These are phyloP conservation scores for Poa pratensis DNA, from an alignment of 176 grass and related monocot species.

Conservation along the genomic window DNA sequence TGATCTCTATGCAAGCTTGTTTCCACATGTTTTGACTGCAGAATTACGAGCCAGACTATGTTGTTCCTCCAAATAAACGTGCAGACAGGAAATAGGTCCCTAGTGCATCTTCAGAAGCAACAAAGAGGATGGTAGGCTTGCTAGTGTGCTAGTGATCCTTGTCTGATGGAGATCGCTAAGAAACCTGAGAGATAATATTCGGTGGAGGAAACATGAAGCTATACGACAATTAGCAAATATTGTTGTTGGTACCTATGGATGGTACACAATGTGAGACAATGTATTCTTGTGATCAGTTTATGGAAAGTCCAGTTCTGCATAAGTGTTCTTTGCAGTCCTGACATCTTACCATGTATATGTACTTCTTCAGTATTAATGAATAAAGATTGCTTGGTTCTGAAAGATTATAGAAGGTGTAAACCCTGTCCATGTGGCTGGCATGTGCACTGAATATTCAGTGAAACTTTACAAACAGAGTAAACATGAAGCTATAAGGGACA, in stretches of 20 bases:
- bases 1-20: too few species aligned
- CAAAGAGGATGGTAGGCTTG: background rate
- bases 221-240: background rate
- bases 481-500: too few species aligned
- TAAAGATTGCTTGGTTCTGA: background rate
- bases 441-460: background rate
- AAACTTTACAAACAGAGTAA: background rate
- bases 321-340: background rate
- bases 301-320: background rate
- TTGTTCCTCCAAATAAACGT: too few species aligned
- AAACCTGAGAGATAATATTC: too few species aligned
- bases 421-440: too few species aligned
- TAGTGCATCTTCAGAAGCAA: background rate
- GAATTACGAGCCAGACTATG: too few species aligned
- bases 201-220: background rate
- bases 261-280: background rate
- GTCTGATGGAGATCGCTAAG: conserved; percentile 30
- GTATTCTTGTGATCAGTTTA: background rate
- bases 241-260: background rate
- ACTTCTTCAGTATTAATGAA: background rate
- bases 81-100: background rate
- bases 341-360: background rate
- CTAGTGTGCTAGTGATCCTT: conserved; percentile 19
- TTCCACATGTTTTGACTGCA: too few species aligned
- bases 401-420: background rate